Evolutionary conservation across 78 protist species (phyloP).

Genomic region (Chrysochromulina parva): DNA sequence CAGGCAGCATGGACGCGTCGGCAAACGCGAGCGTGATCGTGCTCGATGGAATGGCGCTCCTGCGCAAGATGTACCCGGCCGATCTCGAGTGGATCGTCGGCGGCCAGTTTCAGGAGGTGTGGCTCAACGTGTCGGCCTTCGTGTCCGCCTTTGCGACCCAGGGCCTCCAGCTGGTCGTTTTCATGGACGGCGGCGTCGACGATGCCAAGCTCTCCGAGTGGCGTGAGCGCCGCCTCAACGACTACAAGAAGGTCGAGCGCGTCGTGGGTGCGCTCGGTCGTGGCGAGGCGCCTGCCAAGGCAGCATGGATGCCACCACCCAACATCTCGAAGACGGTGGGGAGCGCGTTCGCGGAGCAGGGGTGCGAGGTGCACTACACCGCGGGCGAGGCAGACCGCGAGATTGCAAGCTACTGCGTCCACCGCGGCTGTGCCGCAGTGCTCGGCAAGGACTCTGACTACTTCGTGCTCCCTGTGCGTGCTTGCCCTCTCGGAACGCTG

Average conservation of each 20-base stretch:
- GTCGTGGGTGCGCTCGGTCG: not conserved
- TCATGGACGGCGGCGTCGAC: constrained; percentile 21
- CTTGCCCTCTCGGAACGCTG: not conserved
- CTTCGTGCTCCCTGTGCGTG: not conserved
- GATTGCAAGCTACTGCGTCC: not conserved
- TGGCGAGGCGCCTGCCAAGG: not conserved
- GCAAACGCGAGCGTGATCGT: not conserved
- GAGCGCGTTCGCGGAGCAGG: not conserved
- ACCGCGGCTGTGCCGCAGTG: not conserved
- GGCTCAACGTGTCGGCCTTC: not conserved
- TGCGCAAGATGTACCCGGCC: not conserved
- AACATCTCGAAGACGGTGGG: not conserved
- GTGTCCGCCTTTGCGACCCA: not conserved
- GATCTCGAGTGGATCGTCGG: not conserved
- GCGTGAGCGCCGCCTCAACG: not conserved
- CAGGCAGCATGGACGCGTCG: not conserved
- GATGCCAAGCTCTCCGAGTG: constrained; percentile 4
- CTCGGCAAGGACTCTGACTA: constrained; percentile 15
- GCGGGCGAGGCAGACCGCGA: constrained; percentile 1
- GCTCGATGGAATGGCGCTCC: not conserved
- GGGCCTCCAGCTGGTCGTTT: not conserved
- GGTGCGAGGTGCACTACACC: not conserved
- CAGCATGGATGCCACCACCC: not conserved
- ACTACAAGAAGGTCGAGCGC: not conserved
- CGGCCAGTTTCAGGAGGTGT: constrained; percentile 4